Conservation (phyloP, 169 alveolate genomes). For the Plasmodium billcollinsi region DNA sequence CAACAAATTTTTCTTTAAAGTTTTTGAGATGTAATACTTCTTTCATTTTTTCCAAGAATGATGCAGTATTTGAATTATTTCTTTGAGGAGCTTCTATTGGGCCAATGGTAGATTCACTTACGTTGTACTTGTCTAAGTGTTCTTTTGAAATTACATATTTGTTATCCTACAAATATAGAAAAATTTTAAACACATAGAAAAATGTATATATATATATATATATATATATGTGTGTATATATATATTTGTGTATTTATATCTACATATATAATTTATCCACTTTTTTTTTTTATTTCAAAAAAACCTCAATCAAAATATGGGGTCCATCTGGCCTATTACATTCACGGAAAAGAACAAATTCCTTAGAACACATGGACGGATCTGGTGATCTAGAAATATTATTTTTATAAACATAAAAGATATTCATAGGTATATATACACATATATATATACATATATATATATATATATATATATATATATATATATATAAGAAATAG, state of each 20-base stretch:
- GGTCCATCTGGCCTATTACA: constrained; percentile 88
- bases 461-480: too few species aligned
- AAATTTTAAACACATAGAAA: not conserved
- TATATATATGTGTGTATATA: not conserved
- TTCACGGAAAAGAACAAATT: constrained; percentile 84
- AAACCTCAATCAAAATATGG: constrained; percentile 82
- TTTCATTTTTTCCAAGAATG: constrained; percentile 74
- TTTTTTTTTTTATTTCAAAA: constrained; percentile 17
- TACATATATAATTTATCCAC: not conserved
- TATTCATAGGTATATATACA: not conserved
- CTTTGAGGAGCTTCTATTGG: constrained; percentile 76
- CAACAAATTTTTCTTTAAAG: constrained; percentile 72
- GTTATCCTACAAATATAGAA: constrained; percentile 18
- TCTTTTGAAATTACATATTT: constrained; percentile 67
- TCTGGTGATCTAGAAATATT: constrained; percentile 80
- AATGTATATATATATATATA: not conserved
- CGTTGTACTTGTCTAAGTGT: constrained; percentile 74
- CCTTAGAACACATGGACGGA: constrained; percentile 84
- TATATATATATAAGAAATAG: too few species aligned
- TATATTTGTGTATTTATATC: constrained; percentile 4
- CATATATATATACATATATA: too few species aligned
- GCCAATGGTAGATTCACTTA: constrained; percentile 44
- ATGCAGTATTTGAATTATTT: constrained; percentile 47
- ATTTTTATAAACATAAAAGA: not conserved
- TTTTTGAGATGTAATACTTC: constrained; percentile 67